phyloP scores from a whole-genome alignment of 176 grass and related monocot species.

The Phyllostachys edulis region DNA sequence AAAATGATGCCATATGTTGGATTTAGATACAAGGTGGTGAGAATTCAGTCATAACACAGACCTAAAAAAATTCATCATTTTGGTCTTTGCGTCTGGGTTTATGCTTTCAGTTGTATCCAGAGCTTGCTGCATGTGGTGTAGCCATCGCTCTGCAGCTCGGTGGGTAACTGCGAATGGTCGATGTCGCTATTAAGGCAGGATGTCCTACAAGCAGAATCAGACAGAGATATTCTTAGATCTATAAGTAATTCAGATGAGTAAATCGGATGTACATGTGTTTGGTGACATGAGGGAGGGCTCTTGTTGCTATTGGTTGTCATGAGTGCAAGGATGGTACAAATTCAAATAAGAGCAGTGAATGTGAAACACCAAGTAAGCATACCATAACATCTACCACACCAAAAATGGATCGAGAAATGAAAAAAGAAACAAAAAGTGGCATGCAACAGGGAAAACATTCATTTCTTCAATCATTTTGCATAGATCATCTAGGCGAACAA shows the following conservation, averaged over 20 bases:
- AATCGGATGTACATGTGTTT: not conserved
- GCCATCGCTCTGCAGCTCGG: slow-evolving; percentile 87
- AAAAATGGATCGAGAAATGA: not conserved
- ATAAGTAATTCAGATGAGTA: not conserved
- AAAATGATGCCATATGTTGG: not conserved
- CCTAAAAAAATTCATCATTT: slow-evolving; percentile 97
- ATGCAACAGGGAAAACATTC: not conserved
- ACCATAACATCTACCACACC: not conserved
- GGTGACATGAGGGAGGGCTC: not conserved
- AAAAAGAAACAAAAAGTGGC: not conserved
- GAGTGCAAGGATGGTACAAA: not conserved
- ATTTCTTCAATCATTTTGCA: not conserved
- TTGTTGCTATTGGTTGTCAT: not conserved
- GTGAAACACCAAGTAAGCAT: not conserved
- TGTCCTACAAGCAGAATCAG: slow-evolving; percentile 55
- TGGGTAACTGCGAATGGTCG: slow-evolving; percentile 75
- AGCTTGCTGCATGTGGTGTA: slow-evolving; percentile 91
- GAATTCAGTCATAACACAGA: not conserved
- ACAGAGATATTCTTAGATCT: not conserved
- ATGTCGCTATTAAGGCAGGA: slow-evolving; percentile 89
- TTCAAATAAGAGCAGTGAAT: not conserved
- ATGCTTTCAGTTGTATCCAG: slow-evolving; percentile 67
- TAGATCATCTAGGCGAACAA: not conserved
- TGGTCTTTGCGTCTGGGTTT: slow-evolving; percentile 62
- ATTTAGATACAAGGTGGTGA: not conserved